phyloP scores from a whole-genome alignment of 1,284 basidiomycete genomes.

The Cryptococcus sp. region DNA sequence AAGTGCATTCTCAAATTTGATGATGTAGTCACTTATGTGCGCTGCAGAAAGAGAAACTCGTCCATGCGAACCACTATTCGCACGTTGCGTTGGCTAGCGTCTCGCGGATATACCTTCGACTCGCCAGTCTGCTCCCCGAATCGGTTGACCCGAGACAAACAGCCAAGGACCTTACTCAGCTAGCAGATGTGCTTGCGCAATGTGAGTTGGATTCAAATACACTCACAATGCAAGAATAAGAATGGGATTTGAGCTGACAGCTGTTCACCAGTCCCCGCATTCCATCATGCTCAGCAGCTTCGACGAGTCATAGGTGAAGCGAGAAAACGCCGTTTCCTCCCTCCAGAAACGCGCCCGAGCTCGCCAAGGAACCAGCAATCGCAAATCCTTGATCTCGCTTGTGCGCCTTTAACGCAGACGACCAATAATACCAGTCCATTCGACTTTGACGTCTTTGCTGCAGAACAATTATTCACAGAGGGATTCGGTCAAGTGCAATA shows the following conservation, averaged over 20 bases:
- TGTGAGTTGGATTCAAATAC: conserved; percentile 6
- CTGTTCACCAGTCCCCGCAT: conserved; percentile 18
- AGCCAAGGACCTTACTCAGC: conserved; percentile 21
- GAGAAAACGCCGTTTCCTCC: conserved; percentile 15
- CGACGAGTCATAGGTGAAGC: conserved; percentile 22
- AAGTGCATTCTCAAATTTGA: neutral
- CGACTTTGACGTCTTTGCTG: conserved; percentile 10
- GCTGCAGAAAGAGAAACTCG: conserved; percentile 11
- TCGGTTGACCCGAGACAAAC: conserved; percentile 18
- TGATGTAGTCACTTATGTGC: neutral
- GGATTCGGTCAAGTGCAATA: too few species aligned
- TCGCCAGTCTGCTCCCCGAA: conserved; percentile 23
- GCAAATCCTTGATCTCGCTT: neutral
- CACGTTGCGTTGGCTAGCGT: conserved; percentile 23
- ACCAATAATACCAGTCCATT: conserved; percentile 4
- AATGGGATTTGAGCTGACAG: neutral
- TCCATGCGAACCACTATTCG: conserved; percentile 19
- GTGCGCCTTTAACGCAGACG: neutral
- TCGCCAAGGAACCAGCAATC: conserved; percentile 1
- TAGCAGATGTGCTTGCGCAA: conserved; percentile 18
- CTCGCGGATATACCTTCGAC: conserved; percentile 17
- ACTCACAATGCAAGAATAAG: too few species aligned
- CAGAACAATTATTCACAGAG: conserved; percentile 2
- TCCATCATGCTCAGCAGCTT: conserved; percentile 20
- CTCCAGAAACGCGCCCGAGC: conserved; percentile 14